Evolutionary conservation across 2,329 filamentous ascomycete genomes (phyloP).

Genomic region (Paracoccidioides lutzii): DNA sequence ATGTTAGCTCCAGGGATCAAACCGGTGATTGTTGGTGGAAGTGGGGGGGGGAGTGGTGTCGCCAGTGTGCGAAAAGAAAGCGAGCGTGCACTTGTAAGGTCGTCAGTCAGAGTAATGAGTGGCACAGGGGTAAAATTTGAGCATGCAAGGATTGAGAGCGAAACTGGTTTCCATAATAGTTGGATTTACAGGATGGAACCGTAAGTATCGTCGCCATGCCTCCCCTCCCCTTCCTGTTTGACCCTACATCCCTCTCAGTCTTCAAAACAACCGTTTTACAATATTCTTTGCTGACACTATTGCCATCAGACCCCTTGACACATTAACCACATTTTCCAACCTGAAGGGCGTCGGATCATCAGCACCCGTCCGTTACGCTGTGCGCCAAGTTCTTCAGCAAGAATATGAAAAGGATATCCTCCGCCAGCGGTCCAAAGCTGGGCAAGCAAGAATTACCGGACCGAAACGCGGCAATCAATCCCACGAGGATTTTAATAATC

Average conservation of each 20-base stretch:
- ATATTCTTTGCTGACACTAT: not conserved
- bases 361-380: constrained; percentile 73
- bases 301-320: constrained; percentile 53
- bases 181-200: constrained; percentile 95
- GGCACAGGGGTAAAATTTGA: constrained; percentile 72
- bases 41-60: constrained; percentile 51
- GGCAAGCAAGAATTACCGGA: constrained; percentile 47
- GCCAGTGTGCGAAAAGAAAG: constrained; percentile 80
- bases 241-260: not conserved
- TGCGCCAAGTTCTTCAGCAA: constrained; percentile 84
- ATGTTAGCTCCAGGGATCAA: constrained; percentile 84
- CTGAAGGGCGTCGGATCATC: constrained; percentile 37
- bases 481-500: constrained; percentile 17
- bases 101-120: constrained; percentile 70
- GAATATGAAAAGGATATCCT: constrained; percentile 66
- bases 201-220: constrained; percentile 40
- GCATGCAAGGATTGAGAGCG: constrained; percentile 62
- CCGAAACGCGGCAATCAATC: constrained; percentile 15
- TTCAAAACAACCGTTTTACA: constrained; percentile 20
- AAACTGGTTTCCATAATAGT: constrained; percentile 45
- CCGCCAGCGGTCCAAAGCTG: constrained; percentile 51
- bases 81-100: constrained; percentile 67
- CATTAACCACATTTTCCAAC: constrained; percentile 52
- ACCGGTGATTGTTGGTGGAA: constrained; percentile 69
- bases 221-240: not conserved